Evolutionary conservation across 108 stramenopile genomes (phyloP), one percentile per base, ranked within the genome.

Genomic region (Cyclotella baltica): DNA sequence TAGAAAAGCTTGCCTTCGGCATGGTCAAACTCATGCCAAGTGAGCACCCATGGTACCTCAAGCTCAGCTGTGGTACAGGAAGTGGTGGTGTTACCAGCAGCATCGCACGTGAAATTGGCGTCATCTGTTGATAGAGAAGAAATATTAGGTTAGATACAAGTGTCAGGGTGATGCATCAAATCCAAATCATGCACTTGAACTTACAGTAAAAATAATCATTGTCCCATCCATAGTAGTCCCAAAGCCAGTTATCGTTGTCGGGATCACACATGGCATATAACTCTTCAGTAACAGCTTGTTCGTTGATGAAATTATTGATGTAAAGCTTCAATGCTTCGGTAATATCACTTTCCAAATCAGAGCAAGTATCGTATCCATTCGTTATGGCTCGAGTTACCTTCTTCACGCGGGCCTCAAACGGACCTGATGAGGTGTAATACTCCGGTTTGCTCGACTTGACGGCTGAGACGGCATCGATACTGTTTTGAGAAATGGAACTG

Each of bases 291-390:
- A 40, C 57, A 19, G 75, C 50, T 67, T 77, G 56, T 8, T 62
- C 34, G 28, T 57, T 59, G 25, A 80, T 80, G 28, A 75, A 38
- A 13, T 74, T 23, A 28, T 75, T 74, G 11, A 65, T 63, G 20
- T 64, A 69, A 62, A 67, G 78, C 47, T 75, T 75, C 53, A 80
- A 33, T n/a, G 78, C 78, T 20, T 74, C 57, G 4, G 29, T 31
- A 35, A 80, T 75, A 36, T 80, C 78, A 33, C 33, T 71, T 31
- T 61, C 52, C 29, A 75, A 47, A 48, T 80, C 78, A 11, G 64
- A 57, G 67, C 78, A 80, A 53, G 73, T 69, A 38, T 66, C 66
- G 30, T 80, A 80, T 0, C 76, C 76, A 55, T 70, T 77, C 9
- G 35, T 47, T n/a, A 77, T 61, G 34, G 51, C 20, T 16, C 58